Percentiles rank a stretch among this genome's conserved stretches.
These are phyloP conservation scores for Heliamphora pulchella DNA, from an alignment of 179 eudicot genomes.

Conservation along the genomic window DNA sequence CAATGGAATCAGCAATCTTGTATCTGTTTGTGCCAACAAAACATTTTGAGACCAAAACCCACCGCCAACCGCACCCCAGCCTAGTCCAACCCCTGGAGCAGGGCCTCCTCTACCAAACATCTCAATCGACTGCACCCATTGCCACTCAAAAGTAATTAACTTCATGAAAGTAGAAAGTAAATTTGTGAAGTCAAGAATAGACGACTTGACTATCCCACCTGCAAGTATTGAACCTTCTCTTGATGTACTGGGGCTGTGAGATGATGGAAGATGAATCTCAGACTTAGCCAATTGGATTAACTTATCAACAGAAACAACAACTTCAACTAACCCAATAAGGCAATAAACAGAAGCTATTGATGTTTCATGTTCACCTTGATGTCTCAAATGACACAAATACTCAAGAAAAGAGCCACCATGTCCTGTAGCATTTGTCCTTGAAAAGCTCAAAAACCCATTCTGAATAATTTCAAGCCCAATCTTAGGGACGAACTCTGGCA, in stretches of 20 bases:
- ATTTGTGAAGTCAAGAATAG: slow-evolving; percentile 35
- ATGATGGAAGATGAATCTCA: slow-evolving; percentile 19
- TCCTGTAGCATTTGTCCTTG: slow-evolving; percentile 21
- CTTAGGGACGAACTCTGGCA: slow-evolving; percentile 64
- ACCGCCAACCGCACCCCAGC: slow-evolving; percentile 83
- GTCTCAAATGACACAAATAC: slow-evolving; percentile 47
- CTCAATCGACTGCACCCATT: slow-evolving; percentile 41
- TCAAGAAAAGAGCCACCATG: slow-evolving; percentile 34
- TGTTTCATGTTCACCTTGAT: slow-evolving; percentile 39
- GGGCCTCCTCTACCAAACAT: slow-evolving; percentile 89
- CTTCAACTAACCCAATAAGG: slow-evolving; percentile 48
- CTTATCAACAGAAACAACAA: slow-evolving; percentile 51
- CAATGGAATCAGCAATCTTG: slow-evolving; percentile 46
- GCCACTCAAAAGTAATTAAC: slow-evolving; percentile 43
- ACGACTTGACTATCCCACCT: slow-evolving; percentile 46
- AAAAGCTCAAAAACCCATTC: slow-evolving; percentile 38
- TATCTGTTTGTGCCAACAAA: slow-evolving; percentile 56
- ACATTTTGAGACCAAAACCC: slow-evolving; percentile 64
- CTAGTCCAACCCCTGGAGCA: slow-evolving; percentile 82
- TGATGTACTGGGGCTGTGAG: slow-evolving; percentile 16
- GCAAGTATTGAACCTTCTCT: slow-evolving; percentile 41
- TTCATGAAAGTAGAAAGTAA: slow-evolving; percentile 41
- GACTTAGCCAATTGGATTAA: slow-evolving; percentile 43
- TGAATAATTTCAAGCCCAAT: slow-evolving; percentile 46
- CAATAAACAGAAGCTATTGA: slow-evolving; percentile 63